A percentile compares a stretch with the other conserved stretches of the same genome.
Evolutionary conservation across 768 basidiomycete genomes (phyloP).

Genomic region (Lentinula edodes): DNA sequence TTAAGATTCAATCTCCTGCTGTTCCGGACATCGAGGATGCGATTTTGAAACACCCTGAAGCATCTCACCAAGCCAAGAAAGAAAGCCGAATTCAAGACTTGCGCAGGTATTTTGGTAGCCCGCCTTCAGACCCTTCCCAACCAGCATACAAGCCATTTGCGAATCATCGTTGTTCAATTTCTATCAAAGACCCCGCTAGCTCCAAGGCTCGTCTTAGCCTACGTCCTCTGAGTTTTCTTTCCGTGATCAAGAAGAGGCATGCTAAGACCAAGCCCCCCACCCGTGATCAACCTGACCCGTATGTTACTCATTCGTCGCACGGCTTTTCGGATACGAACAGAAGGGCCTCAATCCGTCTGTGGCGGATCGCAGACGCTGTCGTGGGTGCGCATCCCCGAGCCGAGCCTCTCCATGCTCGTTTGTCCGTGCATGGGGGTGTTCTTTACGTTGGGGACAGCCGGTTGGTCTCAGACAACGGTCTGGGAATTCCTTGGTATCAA

Average conservation of each 20-base stretch:
- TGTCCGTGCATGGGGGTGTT: background rate
- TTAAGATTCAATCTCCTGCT: background rate
- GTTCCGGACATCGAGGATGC: background rate
- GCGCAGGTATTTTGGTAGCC: background rate
- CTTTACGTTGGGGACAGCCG: background rate
- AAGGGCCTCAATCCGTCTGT: background rate
- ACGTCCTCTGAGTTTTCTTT: background rate
- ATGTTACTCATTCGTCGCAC: background rate
- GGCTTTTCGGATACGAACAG: background rate
- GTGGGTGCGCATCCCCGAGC: constrained; percentile 4
- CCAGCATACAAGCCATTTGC: background rate
- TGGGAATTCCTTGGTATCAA: background rate
- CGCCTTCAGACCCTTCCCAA: background rate
- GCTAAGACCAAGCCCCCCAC: background rate
- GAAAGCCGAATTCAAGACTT: background rate
- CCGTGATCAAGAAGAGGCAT: background rate
- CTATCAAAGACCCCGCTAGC: background rate
- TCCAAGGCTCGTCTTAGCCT: background rate
- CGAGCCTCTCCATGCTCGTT: background rate
- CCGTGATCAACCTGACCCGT: background rate
- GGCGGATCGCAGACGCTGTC: background rate
- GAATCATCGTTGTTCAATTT: constrained; percentile 1
- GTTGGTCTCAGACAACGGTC: background rate
- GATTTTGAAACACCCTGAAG: background rate
- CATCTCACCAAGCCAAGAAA: background rate